Evolutionary conservation across 2,329 filamentous ascomycete genomes (phyloP).

Genomic region (Hawksworthiomyces lignivorus): DNA sequence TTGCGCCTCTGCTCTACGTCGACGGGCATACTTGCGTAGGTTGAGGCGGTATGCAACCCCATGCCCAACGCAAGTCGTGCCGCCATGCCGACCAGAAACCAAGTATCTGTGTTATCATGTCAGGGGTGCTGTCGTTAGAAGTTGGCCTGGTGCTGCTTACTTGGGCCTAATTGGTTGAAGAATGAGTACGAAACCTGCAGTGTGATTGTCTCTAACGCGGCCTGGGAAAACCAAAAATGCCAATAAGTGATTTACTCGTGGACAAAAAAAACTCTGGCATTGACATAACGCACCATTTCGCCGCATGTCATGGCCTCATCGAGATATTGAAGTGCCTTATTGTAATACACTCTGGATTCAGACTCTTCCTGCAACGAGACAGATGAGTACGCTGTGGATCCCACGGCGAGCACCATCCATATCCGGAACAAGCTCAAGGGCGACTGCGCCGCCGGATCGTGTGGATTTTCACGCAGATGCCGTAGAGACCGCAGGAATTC

Average conservation of each 20-base stretch:
- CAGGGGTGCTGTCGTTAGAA: too few relatives aligned
- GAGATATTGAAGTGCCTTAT: slow-evolving; percentile 34
- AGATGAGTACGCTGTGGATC: slow-evolving; percentile 35
- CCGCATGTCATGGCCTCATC: slow-evolving; percentile 29
- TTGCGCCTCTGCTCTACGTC: slow-evolving; percentile 30
- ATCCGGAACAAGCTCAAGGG: slow-evolving; percentile 31
- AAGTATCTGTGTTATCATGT: slow-evolving; percentile 7
- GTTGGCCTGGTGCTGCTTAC: too few relatives aligned
- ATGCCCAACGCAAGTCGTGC: slow-evolving; percentile 33
- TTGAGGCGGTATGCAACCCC: slow-evolving; percentile 20
- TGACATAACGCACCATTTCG: too few relatives aligned
- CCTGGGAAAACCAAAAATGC: too few relatives aligned
- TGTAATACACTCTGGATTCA: slow-evolving; percentile 34
- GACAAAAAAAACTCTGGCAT: too few relatives aligned
- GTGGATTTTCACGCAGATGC: slow-evolving; percentile 22
- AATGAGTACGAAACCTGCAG: slow-evolving; percentile 41
- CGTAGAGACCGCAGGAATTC: slow-evolving; percentile 28
- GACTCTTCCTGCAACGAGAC: slow-evolving; percentile 35
- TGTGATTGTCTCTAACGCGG: slow-evolving; percentile 35
- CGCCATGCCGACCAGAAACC: slow-evolving; percentile 37
- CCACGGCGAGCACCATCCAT: slow-evolving; percentile 43
- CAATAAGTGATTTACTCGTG: too few relatives aligned
- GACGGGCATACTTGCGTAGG: slow-evolving; percentile 25
- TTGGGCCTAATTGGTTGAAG: slow-evolving; percentile 39
- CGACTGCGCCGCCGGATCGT: slow-evolving; percentile 21